phyloP scores from a whole-genome alignment of 2,329 filamentous ascomycete genomes.

The Arthrobotrys megalospora region DNA sequence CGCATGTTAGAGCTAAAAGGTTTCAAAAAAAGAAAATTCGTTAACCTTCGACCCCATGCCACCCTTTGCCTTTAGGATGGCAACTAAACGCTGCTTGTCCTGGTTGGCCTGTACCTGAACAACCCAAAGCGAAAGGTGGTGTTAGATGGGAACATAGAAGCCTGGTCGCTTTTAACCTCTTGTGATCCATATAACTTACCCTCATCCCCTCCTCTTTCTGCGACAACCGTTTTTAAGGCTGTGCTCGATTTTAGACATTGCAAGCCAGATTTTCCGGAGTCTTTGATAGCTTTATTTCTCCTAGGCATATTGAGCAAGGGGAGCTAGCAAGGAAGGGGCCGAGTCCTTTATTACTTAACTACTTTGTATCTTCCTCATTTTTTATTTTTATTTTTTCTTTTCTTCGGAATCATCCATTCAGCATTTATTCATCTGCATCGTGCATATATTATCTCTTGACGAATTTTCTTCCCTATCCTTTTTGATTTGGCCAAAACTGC shows the following conservation, averaged over 20 bases:
- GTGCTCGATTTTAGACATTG: constrained; percentile 42
- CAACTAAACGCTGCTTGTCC: constrained; percentile 53
- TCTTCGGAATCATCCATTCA: constrained; percentile 58
- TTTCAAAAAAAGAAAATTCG: constrained; percentile 35
- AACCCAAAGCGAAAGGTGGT: constrained; percentile 59
- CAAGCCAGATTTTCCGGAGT: constrained; percentile 55
- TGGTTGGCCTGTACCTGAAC: constrained; percentile 55
- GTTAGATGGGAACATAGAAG: constrained; percentile 40
- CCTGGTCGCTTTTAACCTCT: constrained; percentile 36
- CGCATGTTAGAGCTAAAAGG: constrained; percentile 26
- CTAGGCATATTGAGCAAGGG: constrained; percentile 49
- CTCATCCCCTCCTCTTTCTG: constrained; percentile 52
- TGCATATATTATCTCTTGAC: constrained; percentile 40
- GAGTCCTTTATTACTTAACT: constrained; percentile 45
- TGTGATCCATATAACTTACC: constrained; percentile 55
- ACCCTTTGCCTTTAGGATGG: constrained; percentile 49
- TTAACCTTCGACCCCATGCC: constrained; percentile 51
- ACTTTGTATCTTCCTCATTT: constrained; percentile 24
- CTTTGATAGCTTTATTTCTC: constrained; percentile 54
- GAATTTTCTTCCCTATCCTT: constrained; percentile 32
- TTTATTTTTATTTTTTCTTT: constrained; percentile 50
- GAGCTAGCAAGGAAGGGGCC: constrained; percentile 36
- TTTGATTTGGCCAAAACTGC: constrained; percentile 28
- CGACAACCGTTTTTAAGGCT: constrained; percentile 56
- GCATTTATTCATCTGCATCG: constrained; percentile 40